Conservation (phyloP, 2,329 filamentous ascomycete genomes). For the Geosmithia putterillii region DNA sequence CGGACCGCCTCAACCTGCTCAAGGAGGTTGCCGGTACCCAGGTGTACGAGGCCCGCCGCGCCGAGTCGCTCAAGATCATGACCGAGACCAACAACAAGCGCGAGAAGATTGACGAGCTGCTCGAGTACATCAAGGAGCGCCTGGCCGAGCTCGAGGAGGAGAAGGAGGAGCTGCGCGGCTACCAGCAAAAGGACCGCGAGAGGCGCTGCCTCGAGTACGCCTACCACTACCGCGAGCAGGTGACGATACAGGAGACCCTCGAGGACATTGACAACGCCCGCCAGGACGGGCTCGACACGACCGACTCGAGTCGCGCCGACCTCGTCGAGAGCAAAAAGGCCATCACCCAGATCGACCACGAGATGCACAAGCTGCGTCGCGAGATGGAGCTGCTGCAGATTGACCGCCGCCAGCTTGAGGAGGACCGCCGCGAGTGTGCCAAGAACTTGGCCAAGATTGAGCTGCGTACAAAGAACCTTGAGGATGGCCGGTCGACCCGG, state of each 20-base stretch:
- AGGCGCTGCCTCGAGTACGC: conserved; percentile 88
- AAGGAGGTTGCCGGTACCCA: conserved; percentile 99
- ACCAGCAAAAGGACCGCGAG: conserved; percentile 90
- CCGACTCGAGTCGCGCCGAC: conserved; percentile 65
- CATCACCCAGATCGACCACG: conserved; percentile 62
- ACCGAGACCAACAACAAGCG: conserved; percentile 91
- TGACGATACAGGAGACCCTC: conserved; percentile 62
- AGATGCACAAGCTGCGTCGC: conserved; percentile 70
- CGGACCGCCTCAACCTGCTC: conserved; percentile 73
- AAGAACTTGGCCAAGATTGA: conserved; percentile 76
- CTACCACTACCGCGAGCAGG: conserved; percentile 81
- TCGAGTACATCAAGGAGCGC: conserved; percentile 85
- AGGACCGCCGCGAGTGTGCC: conserved; percentile 74
- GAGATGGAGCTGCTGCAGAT: conserved; percentile 75
- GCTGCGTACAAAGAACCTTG: conserved; percentile 67
- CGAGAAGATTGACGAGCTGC: conserved; percentile 82
- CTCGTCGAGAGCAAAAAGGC: conserved; percentile 71
- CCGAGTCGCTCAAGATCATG: conserved; percentile 95
- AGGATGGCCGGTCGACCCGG: conserved; percentile 69
- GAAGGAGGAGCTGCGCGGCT: conserved; percentile 87
- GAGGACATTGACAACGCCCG: conserved; percentile 74
- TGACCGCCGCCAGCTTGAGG: conserved; percentile 78
- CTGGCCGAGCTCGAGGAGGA: conserved; percentile 87
- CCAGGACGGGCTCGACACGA: conserved; percentile 71
- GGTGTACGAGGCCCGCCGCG: conserved; percentile 84